Evolutionary conservation across 2,329 filamentous ascomycete species (phyloP).

Genomic region (Botrytis sinoallii): DNA sequence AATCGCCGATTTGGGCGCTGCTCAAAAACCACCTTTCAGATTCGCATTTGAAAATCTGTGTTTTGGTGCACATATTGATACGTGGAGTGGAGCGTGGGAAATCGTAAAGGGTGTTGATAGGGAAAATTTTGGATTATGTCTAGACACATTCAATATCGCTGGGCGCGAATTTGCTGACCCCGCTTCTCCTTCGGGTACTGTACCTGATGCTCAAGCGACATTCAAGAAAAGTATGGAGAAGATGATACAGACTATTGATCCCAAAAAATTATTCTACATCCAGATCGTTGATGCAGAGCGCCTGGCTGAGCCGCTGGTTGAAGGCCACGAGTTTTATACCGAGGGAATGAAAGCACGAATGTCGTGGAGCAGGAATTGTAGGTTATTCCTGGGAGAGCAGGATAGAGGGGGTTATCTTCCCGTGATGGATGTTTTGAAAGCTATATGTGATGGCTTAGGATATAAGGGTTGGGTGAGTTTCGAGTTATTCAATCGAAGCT

Average conservation of each 20-base stretch:
- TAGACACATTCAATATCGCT: conserved; percentile 77
- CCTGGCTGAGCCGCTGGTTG: conserved; percentile 53
- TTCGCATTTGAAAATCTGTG: conserved; percentile 73
- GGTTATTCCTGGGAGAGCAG: conserved; percentile 50
- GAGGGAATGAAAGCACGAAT: conserved; percentile 60
- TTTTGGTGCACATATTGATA: conserved; percentile 68
- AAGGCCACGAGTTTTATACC: conserved; percentile 57
- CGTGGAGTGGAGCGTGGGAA: conserved; percentile 71
- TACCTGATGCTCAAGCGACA: conserved; percentile 39
- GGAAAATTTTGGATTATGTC: conserved; percentile 70
- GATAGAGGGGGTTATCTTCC: conserved; percentile 60
- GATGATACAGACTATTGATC: conserved; percentile 30
- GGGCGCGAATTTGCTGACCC: conserved; percentile 71
- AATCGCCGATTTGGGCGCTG: conserved; percentile 64
- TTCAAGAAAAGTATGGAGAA: conserved; percentile 42
- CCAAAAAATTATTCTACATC: conserved; percentile 61
- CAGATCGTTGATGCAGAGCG: conserved; percentile 74
- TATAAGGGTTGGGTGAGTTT: conserved; percentile 58
- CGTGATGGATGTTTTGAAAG: conserved; percentile 49
- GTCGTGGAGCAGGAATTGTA: conserved; percentile 76
- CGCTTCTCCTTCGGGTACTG: conserved; percentile 39
- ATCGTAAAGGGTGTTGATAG: conserved; percentile 63
- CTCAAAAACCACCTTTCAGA: conserved; percentile 52
- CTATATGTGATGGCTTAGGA: conserved; percentile 53
- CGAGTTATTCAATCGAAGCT: conserved; percentile 50